Conservation (phyloP, 495 filamentous ascomycete species). For the Penicillium flavigenum region DNA sequence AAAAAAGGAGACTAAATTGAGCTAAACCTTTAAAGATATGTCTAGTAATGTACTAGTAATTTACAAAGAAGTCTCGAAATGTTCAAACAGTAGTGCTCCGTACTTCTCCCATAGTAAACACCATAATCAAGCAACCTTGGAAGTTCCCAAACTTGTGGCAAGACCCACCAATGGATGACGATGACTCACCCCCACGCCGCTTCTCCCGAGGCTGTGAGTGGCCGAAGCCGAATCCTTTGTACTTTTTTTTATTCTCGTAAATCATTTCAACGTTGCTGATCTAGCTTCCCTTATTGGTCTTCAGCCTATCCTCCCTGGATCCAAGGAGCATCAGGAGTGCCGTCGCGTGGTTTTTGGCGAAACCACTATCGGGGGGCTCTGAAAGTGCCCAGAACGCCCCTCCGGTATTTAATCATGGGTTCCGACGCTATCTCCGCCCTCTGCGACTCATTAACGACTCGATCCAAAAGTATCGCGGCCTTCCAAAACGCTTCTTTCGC, state of each 20-base stretch:
- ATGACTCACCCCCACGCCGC: conserved; percentile 39
- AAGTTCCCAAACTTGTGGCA: conserved; percentile 4
- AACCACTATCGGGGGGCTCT: conserved; percentile 8
- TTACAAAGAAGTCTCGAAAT: neutral
- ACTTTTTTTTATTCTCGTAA: conserved; percentile 20
- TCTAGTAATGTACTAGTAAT: neutral
- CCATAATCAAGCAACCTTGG: conserved; percentile 1
- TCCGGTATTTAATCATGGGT: conserved; percentile 25
- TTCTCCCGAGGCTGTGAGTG: conserved; percentile 32
- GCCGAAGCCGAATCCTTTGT: conserved; percentile 15
- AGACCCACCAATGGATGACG: conserved; percentile 14
- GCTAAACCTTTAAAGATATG: neutral
- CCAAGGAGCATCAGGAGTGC: conserved; percentile 22
- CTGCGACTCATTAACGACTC: conserved; percentile 20
- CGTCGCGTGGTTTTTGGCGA: conserved; percentile 19
- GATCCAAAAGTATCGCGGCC: conserved; percentile 18
- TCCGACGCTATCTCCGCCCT: conserved; percentile 17
- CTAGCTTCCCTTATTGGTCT: conserved; percentile 32
- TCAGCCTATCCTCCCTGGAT: conserved; percentile 4
- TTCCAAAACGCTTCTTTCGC: conserved; percentile 22
- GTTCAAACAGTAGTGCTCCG: too few species aligned
- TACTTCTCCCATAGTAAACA: neutral
- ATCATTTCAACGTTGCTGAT: conserved; percentile 29
- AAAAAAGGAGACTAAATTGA: neutral
- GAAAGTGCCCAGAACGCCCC: conserved; percentile 20